Conservation (phyloP, 257 asterid species). For the Solanum neorickii region DNA sequence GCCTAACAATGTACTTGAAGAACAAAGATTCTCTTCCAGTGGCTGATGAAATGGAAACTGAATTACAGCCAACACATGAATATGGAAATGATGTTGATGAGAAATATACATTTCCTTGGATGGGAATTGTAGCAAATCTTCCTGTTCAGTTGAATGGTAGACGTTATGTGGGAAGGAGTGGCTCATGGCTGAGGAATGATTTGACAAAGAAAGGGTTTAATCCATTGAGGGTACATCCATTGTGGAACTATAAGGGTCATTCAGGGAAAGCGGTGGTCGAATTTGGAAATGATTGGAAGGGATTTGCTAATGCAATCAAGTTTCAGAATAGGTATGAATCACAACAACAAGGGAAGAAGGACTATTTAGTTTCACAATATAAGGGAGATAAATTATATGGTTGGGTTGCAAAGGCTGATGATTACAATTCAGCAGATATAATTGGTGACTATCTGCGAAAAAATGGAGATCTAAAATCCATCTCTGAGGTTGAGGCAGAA, state of each 20-base stretch:
- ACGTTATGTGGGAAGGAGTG: slow-evolving; percentile 27
- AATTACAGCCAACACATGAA: not conserved
- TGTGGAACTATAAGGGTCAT: slow-evolving; percentile 34
- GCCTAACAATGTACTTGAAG: not conserved
- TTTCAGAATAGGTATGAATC: slow-evolving; percentile 39
- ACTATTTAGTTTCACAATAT: not conserved
- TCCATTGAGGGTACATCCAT: slow-evolving; percentile 28
- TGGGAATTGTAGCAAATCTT: slow-evolving; percentile 39
- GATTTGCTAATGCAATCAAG: slow-evolving; percentile 31
- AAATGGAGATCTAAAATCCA: slow-evolving; percentile 57
- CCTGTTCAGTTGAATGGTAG: slow-evolving; percentile 18
- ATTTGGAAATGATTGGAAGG: slow-evolving; percentile 24
- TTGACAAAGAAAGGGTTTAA: slow-evolving; percentile 23
- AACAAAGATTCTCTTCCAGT: not conserved
- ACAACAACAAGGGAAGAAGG: slow-evolving; percentile 26
- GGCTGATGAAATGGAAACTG: not conserved
- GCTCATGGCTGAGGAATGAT: slow-evolving; percentile 23
- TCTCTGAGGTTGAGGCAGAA: slow-evolving; percentile 32
- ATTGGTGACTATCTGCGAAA: slow-evolving; percentile 44
- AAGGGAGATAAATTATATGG: not conserved
- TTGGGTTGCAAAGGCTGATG: slow-evolving; percentile 63
- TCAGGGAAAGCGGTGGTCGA: slow-evolving; percentile 41
- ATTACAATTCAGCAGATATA: slow-evolving; percentile 21
- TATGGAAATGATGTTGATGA: slow-evolving; percentile 21
- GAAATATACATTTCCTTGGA: slow-evolving; percentile 46